phyloP scores from a whole-genome alignment of 225 moss, liverwort and hornwort species.

The Anthoceros angustus region DNA sequence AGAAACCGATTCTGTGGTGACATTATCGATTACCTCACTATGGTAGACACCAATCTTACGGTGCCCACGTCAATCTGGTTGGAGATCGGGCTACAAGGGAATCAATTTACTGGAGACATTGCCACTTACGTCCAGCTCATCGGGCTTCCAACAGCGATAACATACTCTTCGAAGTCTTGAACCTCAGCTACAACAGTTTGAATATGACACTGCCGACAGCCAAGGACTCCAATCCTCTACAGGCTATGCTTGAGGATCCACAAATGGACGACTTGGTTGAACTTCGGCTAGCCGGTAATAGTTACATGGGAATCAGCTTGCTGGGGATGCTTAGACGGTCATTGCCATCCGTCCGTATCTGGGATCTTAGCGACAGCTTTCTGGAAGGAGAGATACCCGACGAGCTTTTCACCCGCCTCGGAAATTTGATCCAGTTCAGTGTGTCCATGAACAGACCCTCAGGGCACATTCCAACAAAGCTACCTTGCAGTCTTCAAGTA shows the following conservation, averaged over 20 bases:
- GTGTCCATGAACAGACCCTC: neutral
- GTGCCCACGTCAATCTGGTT: neutral
- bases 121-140: neutral
- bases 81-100: neutral
- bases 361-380: constrained; percentile 2
- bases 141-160: neutral
- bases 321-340: neutral
- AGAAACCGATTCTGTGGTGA: constrained; percentile 3
- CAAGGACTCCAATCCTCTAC: neutral
- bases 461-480: neutral
- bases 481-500: no score
- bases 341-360: neutral
- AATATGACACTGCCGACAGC: constrained; percentile 1
- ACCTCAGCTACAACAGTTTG: constrained; percentile 11
- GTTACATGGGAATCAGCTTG: constrained; percentile 3
- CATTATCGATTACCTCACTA: constrained; percentile 5
- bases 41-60: neutral
- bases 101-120: constrained; percentile 10
- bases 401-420: neutral
- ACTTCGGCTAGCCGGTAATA: constrained; percentile 7
- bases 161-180: neutral
- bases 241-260: neutral
- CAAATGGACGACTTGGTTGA: neutral
- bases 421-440: neutral
- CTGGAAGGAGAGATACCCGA: neutral